Evolutionary conservation across 768 basidiomycete genomes (phyloP).

Genomic region (Podaxis pistillaris): DNA sequence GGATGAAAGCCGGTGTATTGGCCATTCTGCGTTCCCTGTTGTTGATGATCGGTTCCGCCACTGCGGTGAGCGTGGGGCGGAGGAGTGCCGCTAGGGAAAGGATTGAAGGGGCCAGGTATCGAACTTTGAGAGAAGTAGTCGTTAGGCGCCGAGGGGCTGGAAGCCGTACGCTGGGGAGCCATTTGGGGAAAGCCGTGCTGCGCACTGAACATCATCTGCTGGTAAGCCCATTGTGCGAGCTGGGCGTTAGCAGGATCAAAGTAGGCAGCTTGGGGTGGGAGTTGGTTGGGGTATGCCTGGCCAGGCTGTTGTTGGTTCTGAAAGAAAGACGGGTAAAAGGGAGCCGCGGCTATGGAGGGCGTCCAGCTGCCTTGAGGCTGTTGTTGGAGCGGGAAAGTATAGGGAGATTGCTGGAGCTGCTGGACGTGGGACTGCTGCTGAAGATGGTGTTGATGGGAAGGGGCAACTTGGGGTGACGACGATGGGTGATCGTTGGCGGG

Average conservation of each 20-base stretch:
- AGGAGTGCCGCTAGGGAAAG: constrained; percentile 70
- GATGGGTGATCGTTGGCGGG: constrained; percentile 51
- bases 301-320: constrained; percentile 61
- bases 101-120: constrained; percentile 48
- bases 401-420: constrained; percentile 39
- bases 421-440: constrained; percentile 24
- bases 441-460: constrained; percentile 15
- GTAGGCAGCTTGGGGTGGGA: constrained; percentile 55
- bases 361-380: constrained; percentile 72
- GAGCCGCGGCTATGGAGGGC: constrained; percentile 60
- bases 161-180: constrained; percentile 45
- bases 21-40: constrained; percentile 37
- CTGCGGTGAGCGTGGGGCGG: constrained; percentile 56
- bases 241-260: constrained; percentile 76
- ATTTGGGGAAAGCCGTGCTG: constrained; percentile 48
- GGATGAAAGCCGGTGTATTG: constrained; percentile 72
- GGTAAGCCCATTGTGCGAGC: constrained; percentile 86
- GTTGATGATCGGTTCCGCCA: constrained; percentile 35
- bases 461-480: constrained; percentile 12
- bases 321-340: constrained; percentile 78
- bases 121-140: constrained; percentile 64
- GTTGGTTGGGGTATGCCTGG: constrained; percentile 47
- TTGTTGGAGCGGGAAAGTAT: constrained; percentile 71
- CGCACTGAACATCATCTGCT: constrained; percentile 86
- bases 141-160: constrained; percentile 33